These are phyloP conservation scores for Rhizophagus clarus DNA, from an alignment of 192 early-diverging fungal species.

Conservation along the genomic window DNA sequence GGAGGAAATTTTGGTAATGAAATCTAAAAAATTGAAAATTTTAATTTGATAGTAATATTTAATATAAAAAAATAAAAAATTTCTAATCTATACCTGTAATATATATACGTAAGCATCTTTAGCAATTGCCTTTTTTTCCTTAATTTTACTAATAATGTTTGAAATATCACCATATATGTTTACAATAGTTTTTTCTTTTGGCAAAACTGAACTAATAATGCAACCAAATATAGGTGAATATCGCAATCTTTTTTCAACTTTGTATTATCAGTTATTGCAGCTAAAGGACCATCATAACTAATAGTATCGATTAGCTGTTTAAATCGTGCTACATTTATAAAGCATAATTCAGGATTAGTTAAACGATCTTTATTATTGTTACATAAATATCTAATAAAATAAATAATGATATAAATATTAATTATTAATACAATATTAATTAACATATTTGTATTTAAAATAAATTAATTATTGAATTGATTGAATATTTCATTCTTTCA, in stretches of 20 bases:
- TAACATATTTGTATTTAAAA: no score
- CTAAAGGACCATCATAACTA: slow-evolving; percentile 40
- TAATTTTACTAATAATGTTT: not conserved
- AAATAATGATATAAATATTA: not conserved
- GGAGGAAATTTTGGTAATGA: no score
- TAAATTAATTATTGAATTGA: no score
- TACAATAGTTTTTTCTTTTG: not conserved
- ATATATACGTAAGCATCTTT: no score
- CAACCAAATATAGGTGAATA: slow-evolving; percentile 73
- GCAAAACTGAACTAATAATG: not conserved
- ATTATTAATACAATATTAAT: no score
- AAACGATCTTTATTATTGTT: slow-evolving; percentile 18
- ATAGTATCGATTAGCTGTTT: slow-evolving; percentile 29
- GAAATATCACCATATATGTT: not conserved
- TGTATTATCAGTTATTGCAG: slow-evolving; percentile 33
- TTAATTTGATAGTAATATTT: no score
- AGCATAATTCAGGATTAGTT: slow-evolving; percentile 37
- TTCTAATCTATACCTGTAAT: no score
- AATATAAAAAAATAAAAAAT: no score
- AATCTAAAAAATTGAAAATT: no score
- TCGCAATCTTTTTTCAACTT: slow-evolving; percentile 31
- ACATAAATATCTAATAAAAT: not conserved
- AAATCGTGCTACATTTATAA: slow-evolving; percentile 36
- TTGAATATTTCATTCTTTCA: no score
- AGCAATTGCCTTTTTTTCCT: slow-evolving; percentile 55